phyloP scores from a whole-genome alignment of 2,329 filamentous ascomycete species.

The Epichloe bromicola region DNA sequence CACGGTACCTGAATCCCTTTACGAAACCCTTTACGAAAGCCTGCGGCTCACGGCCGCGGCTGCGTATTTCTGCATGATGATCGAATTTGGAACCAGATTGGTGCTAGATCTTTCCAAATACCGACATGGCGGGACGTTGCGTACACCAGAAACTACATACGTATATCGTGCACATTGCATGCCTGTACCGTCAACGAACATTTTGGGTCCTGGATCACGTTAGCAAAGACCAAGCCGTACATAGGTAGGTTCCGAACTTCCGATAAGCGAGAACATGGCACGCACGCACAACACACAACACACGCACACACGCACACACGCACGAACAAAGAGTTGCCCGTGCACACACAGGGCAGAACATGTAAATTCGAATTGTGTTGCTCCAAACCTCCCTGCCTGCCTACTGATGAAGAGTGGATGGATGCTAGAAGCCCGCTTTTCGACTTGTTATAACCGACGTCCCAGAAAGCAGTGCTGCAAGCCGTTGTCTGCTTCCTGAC shows the following conservation, averaged over 20 bases:
- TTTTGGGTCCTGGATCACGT: background rate
- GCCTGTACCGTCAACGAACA: background rate
- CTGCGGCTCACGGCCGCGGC: background rate
- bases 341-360: background rate
- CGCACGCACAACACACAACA: background rate
- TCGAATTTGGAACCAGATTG: background rate
- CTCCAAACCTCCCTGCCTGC: background rate
- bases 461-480: background rate
- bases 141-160: background rate
- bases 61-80: slow-evolving; percentile 1
- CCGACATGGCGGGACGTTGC: slow-evolving; percentile 1
- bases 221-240: background rate
- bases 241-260: background rate
- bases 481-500: background rate
- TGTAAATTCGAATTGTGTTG: background rate
- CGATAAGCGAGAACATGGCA: slow-evolving; percentile 6
- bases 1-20: slow-evolving; percentile 1
- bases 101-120: background rate
- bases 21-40: background rate
- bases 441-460: background rate
- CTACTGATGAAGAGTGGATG: background rate
- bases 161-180: background rate
- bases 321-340: background rate
- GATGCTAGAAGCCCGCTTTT: background rate
- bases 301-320: background rate